Evolutionary conservation across 208 protist genomes (phyloP).

Genomic region (Trypanosoma melophagium): DNA sequence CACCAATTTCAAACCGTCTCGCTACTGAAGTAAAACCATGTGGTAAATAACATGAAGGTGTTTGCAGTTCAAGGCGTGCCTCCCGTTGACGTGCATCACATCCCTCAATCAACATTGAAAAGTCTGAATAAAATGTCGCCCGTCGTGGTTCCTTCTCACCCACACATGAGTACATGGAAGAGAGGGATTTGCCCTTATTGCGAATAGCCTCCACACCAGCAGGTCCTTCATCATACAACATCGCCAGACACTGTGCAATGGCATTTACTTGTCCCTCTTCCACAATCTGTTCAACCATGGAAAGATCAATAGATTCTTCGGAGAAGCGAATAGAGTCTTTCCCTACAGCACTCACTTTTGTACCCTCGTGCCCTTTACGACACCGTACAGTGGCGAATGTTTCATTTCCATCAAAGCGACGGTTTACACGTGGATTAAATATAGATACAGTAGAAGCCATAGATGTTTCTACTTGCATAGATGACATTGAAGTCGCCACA

Average conservation of each 20-base stretch:
- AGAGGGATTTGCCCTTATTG: slow-evolving; percentile 10
- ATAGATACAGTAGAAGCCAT: not conserved
- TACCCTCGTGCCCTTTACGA: slow-evolving; percentile 24
- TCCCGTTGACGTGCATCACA: slow-evolving; percentile 40
- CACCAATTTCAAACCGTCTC: slow-evolving; percentile 83
- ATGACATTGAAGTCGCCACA: slow-evolving; percentile 13
- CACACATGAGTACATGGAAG: slow-evolving; percentile 8
- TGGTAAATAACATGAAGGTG: slow-evolving; percentile 55
- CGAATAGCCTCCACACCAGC: slow-evolving; percentile 19
- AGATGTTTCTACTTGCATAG: not conserved
- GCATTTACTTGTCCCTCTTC: slow-evolving; percentile 89
- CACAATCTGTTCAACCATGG: slow-evolving; percentile 87
- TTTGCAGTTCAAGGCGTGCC: slow-evolving; percentile 63
- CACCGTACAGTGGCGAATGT: slow-evolving; percentile 26
- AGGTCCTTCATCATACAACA: slow-evolving; percentile 54
- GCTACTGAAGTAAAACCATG: slow-evolving; percentile 74
- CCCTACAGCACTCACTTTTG: slow-evolving; percentile 59
- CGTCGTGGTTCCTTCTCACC: slow-evolving; percentile 5
- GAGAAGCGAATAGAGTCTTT: slow-evolving; percentile 43
- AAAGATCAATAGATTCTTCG: slow-evolving; percentile 75
- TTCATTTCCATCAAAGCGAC: slow-evolving; percentile 19
- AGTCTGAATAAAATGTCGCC: slow-evolving; percentile 28
- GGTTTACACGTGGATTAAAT: slow-evolving; percentile 16
- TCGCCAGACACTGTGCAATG: slow-evolving; percentile 78
- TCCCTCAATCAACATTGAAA: slow-evolving; percentile 32